These are phyloP conservation scores for Tulasnella sp. DNA, from an alignment of 768 basidiomycete species.

Conservation along the genomic window DNA sequence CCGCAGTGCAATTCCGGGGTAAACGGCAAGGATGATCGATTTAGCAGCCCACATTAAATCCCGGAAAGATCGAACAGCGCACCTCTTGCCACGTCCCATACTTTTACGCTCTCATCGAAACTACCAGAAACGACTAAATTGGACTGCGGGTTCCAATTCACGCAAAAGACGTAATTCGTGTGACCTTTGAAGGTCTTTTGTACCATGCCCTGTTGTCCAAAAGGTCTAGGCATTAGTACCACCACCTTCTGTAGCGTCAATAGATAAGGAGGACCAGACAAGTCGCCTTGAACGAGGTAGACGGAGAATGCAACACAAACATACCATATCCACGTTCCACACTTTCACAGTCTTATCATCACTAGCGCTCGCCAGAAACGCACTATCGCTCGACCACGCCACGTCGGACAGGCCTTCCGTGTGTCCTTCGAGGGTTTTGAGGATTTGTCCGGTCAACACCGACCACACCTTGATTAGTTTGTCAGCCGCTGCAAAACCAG, in stretches of 20 bases:
- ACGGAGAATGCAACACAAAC: slow-evolving; percentile 28
- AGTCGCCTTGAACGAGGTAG: slow-evolving; percentile 4
- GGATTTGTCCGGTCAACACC: slow-evolving; percentile 63
- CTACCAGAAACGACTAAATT: slow-evolving; percentile 91
- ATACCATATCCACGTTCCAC: slow-evolving; percentile 71
- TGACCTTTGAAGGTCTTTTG: slow-evolving; percentile 75
- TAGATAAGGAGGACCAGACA: not conserved
- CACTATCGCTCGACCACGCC: slow-evolving; percentile 80
- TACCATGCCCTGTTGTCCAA: slow-evolving; percentile 48
- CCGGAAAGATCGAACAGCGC: slow-evolving; percentile 16
- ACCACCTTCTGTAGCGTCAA: not conserved
- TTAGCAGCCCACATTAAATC: not conserved
- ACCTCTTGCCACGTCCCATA: slow-evolving; percentile 97
- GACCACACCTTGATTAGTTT: slow-evolving; percentile 81
- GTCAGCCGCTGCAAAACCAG: slow-evolving; percentile 68
- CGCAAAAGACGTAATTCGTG: slow-evolving; percentile 90
- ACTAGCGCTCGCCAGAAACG: slow-evolving; percentile 84
- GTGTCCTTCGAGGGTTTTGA: slow-evolving; percentile 71
- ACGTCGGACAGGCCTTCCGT: slow-evolving; percentile 83
- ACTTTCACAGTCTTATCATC: slow-evolving; percentile 88
- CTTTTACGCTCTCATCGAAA: slow-evolving; percentile 90
- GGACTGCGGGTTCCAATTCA: slow-evolving; percentile 86
- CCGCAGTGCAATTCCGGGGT: not conserved
- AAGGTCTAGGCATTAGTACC: slow-evolving; percentile 20
- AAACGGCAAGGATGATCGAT: not conserved